Conservation (phyloP, 768 basidiomycete species). For the Termitomyces bulborhizus region DNA sequence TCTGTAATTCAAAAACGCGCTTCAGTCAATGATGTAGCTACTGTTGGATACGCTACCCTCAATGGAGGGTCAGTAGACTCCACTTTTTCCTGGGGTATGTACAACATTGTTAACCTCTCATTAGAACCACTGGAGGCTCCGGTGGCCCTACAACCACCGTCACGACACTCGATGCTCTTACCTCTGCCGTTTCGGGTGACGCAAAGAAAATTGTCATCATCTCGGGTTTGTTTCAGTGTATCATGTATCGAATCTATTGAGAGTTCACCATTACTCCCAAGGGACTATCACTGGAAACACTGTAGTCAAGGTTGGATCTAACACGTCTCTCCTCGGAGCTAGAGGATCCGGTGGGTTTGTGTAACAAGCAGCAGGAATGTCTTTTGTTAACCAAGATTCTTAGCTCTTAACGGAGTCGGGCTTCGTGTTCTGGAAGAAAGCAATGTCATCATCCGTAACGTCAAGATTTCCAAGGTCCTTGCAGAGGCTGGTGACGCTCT, state of each 20-base stretch:
- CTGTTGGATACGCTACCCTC: constrained; percentile 32
- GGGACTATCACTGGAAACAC: constrained; percentile 38
- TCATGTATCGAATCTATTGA: not conserved
- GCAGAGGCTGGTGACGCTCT: constrained; percentile 39
- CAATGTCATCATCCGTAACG: constrained; percentile 45
- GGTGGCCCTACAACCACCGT: constrained; percentile 39
- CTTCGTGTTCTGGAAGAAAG: constrained; percentile 34
- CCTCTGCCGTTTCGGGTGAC: constrained; percentile 33
- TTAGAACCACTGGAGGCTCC: constrained; percentile 37
- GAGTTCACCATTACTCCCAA: constrained; percentile 7
- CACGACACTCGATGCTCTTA: constrained; percentile 33
- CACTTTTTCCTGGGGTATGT: not conserved
- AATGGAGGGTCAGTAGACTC: constrained; percentile 26
- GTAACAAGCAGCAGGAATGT: not conserved
- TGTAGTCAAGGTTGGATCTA: constrained; percentile 36
- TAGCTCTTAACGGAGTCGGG: constrained; percentile 39
- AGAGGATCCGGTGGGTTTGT: constrained; percentile 28
- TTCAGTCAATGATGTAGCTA: constrained; percentile 29
- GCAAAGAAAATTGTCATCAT: constrained; percentile 39
- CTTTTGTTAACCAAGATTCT: not conserved
- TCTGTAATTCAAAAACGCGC: constrained; percentile 27
- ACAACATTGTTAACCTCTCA: not conserved
- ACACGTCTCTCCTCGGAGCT: constrained; percentile 37
- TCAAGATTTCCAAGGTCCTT: constrained; percentile 43
- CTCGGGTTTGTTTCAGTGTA: constrained; percentile 20